Percentiles rank a stretch among this genome's conserved stretches.
These are phyloP conservation scores for Xeromyces bisporus DNA, from an alignment of 495 filamentous ascomycete species.

Conservation along the genomic window DNA sequence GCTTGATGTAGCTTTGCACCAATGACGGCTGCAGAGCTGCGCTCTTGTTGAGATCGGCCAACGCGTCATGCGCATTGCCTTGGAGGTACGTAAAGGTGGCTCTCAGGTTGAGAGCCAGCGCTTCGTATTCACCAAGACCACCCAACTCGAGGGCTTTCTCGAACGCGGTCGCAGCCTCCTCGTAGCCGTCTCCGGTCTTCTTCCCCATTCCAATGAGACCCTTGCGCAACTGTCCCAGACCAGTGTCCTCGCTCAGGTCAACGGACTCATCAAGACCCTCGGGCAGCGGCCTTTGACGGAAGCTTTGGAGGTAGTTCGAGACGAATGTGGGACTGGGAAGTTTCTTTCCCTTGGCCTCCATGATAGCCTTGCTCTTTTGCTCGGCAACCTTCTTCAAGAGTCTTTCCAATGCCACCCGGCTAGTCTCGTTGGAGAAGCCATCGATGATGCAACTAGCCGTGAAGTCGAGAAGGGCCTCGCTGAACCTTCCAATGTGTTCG, in stretches of 20 bases:
- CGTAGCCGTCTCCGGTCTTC: constrained; percentile 79
- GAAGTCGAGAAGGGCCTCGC: constrained; percentile 90
- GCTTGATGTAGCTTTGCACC: constrained; percentile 96
- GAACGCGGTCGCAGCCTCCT: constrained; percentile 69
- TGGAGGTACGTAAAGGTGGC: constrained; percentile 88
- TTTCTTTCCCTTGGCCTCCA: constrained; percentile 61
- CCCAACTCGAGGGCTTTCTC: constrained; percentile 70
- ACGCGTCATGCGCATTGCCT: constrained; percentile 67
- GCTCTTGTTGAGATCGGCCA: constrained; percentile 76
- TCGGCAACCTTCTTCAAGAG: constrained; percentile 95
- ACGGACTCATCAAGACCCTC: constrained; percentile 64
- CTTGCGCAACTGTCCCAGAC: constrained; percentile 67
- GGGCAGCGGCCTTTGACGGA: constrained; percentile 64
- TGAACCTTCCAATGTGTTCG: constrained; percentile 77
- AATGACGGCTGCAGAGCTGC: constrained; percentile 72
- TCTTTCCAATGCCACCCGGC: constrained; percentile 77
- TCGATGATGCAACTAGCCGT: constrained; percentile 99
- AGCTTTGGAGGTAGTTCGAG: constrained; percentile 97
- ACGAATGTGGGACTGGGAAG: constrained; percentile 91
- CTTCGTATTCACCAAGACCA: constrained; percentile 64
- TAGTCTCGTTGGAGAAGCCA: constrained; percentile 75
- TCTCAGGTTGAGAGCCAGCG: constrained; percentile 85
- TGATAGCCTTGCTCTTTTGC: constrained; percentile 71
- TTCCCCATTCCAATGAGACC: constrained; percentile 65
- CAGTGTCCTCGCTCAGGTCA: constrained; percentile 59